phyloP scores from a whole-genome alignment of 1,284 basidiomycete genomes.

The Polyporus tsugae region DNA sequence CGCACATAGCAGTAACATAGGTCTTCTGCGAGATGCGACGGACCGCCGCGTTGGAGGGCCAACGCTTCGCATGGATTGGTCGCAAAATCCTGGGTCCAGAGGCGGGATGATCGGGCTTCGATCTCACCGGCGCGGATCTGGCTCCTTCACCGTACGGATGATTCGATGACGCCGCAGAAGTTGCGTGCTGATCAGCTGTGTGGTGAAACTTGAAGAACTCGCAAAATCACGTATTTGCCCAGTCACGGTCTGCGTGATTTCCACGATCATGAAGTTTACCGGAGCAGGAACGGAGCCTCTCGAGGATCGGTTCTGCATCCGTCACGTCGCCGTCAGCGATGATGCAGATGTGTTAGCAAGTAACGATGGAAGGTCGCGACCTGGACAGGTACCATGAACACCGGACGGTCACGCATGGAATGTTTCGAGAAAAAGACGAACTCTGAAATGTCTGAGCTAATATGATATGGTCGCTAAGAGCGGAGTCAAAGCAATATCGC shows the following conservation, averaged over 20 bases:
- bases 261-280: not conserved
- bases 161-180: not conserved
- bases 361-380: not conserved
- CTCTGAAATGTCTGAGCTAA: slow-evolving; percentile 8
- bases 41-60: slow-evolving; percentile 18
- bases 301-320: not conserved
- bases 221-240: not conserved
- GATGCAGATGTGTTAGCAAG: not conserved
- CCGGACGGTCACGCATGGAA: not conserved
- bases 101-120: slow-evolving; percentile 14
- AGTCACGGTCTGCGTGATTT: not conserved
- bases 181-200: not conserved
- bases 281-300: not conserved
- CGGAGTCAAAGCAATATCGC: slow-evolving; percentile 11
- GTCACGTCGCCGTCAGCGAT: not conserved
- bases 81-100: slow-evolving; percentile 14
- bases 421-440: slow-evolving; percentile 12
- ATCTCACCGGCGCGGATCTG: slow-evolving; percentile 25
- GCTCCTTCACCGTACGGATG: not conserved
- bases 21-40: slow-evolving; percentile 20
- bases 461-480: slow-evolving; percentile 17
- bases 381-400: not conserved
- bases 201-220: not conserved
- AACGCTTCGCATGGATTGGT: slow-evolving; percentile 21
- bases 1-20: slow-evolving; percentile 11